Evolutionary conservation across 2,329 filamentous ascomycete genomes (phyloP).

Genomic region (Fusarium udum): DNA sequence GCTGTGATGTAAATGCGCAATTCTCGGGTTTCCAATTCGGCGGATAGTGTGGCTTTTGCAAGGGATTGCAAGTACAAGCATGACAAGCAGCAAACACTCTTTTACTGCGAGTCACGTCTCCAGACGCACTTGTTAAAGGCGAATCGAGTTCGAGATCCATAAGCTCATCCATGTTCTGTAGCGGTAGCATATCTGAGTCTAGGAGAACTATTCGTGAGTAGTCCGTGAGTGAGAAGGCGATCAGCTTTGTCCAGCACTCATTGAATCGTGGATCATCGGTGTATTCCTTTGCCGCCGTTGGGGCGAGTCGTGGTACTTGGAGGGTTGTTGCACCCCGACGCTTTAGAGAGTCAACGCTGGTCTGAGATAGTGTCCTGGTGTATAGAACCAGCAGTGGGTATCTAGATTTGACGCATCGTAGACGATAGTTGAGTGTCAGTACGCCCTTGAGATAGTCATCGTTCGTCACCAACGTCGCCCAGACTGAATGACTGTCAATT

Average conservation of each 20-base stretch:
- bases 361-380: background rate
- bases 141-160: constrained; percentile 7
- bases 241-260: background rate
- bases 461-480: constrained; percentile 23
- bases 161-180: constrained; percentile 22
- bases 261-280: background rate
- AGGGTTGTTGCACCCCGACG: background rate
- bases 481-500: background rate
- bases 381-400: constrained; percentile 1
- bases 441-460: constrained; percentile 16
- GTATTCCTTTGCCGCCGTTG: background rate
- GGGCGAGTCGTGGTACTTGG: background rate
- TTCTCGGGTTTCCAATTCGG: constrained; percentile 4
- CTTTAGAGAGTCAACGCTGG: background rate
- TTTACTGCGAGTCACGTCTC: fast-evolving
- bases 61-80: constrained; percentile 21
- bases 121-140: fast-evolving
- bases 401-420: constrained; percentile 4
- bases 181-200: constrained; percentile 11
- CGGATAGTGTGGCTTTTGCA: constrained; percentile 11
- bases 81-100: constrained; percentile 22
- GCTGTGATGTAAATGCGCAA: constrained; percentile 16
- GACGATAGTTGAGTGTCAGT: constrained; percentile 6
- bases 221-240: background rate
- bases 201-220: constrained; percentile 13